Evolutionary conservation across 352 stramenopile genomes (phyloP).

Genomic region (Thraustotheca clavata): DNA sequence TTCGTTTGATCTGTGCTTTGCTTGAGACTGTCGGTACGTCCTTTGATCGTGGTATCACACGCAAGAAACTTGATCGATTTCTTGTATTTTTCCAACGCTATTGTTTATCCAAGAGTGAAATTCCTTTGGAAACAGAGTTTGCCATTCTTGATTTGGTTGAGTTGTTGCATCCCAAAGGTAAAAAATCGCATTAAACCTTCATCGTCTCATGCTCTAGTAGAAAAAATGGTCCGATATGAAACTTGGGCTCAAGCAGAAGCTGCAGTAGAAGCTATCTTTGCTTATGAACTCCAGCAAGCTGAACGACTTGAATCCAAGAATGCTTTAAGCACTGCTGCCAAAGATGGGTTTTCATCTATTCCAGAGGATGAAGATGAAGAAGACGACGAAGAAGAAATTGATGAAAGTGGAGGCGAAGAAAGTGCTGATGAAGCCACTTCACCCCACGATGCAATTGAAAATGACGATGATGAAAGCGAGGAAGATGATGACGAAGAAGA

Average conservation of each 20-base stretch:
- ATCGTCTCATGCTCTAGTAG: constrained; percentile 39
- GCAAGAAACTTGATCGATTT: constrained; percentile 80
- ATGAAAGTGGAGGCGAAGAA: constrained; percentile 40
- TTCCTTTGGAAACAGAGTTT: constrained; percentile 93
- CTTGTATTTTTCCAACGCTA: constrained; percentile 94
- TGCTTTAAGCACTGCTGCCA: constrained; percentile 23
- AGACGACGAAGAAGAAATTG: constrained; percentile 48
- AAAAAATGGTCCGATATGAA: constrained; percentile 59
- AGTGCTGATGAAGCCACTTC: constrained; percentile 56
- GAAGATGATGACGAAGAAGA: constrained; percentile 48
- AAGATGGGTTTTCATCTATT: constrained; percentile 15
- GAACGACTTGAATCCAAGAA: constrained; percentile 59
- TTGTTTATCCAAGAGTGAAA: constrained; percentile 91
- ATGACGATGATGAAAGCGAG: constrained; percentile 31
- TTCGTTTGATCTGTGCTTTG: constrained; percentile 91
- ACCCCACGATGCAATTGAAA: constrained; percentile 39
- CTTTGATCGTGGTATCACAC: constrained; percentile 79
- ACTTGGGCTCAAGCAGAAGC: constrained; percentile 71
- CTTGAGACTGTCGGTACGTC: constrained; percentile 76
- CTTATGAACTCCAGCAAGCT: constrained; percentile 53
- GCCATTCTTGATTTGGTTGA: constrained; percentile 80
- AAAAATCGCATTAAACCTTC: neutral
- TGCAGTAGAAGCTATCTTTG: constrained; percentile 44
- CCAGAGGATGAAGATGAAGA: constrained; percentile 32
- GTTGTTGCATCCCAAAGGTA: constrained; percentile 31